These are phyloP conservation scores for Oryza nivara DNA, from an alignment of 176 grass and related monocot genomes.

Conservation along the genomic window DNA sequence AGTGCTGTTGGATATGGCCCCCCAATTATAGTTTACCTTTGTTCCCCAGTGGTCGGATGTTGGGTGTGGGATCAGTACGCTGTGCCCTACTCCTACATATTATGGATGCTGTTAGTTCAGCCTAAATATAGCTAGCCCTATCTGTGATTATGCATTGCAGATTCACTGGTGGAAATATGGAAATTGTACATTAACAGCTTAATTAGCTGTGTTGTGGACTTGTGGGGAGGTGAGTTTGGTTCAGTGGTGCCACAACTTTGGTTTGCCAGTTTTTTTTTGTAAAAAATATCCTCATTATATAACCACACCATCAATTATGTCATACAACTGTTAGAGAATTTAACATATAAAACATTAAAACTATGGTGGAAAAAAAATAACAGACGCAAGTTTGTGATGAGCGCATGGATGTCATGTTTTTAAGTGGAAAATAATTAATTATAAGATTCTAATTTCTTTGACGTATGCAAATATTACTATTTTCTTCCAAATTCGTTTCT, in stretches of 20 bases:
- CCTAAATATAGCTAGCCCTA: neutral
- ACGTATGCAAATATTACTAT: neutral
- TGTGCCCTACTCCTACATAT: neutral
- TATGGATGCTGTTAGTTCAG: neutral
- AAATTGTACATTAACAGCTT: neutral
- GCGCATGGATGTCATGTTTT: neutral
- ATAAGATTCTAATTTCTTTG: neutral
- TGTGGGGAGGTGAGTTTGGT: neutral
- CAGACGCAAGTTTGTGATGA: neutral
- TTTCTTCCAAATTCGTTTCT: neutral
- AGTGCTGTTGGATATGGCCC: conserved; percentile 21
- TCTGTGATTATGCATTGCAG: too few species aligned
- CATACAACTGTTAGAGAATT: neutral
- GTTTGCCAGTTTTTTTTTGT: too few species aligned
- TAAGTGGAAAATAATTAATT: neutral
- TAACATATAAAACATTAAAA: neutral
- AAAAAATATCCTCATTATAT: too few species aligned
- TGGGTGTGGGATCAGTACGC: neutral
- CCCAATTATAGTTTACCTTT: conserved; percentile 15
- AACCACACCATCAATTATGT: neutral
- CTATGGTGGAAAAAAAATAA: neutral
- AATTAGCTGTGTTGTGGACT: neutral
- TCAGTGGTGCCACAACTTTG: neutral
- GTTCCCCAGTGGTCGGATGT: conserved; percentile 36
- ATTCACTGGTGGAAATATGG: neutral